Base-by-base conservation (phyloP, 2,329 filamentous ascomycete species). In the Curvularia eragrostidis region DNA sequence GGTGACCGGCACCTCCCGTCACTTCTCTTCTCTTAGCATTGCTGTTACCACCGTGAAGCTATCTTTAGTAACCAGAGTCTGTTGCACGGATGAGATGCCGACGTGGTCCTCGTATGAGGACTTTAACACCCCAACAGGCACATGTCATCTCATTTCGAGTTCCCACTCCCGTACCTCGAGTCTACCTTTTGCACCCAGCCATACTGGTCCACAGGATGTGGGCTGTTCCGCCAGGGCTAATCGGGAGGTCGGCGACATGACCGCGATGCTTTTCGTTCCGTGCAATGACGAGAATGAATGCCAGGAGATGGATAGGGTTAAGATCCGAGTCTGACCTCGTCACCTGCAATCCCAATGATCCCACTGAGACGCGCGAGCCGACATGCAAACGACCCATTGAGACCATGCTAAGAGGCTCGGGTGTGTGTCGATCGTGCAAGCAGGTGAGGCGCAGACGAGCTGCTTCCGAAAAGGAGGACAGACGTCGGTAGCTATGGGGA, bases 231-330 rank as follows among this genome's bases (percentile, higher is more conserved):
- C 61, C 55, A 56, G 61, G 73, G 74, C 79, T 78, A 93, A 75
- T 93, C 87, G 83, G 84, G 81, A 82, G 81, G 79, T 84, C 80
- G 84, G 87, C 87, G 87, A 89, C 88, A 85, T 80, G 82, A 77
- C 75, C 74, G 70, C 68, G 68, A 73, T 62, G 52, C 74, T 76
- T 19, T 71, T 52, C 59, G 52, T 63, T 83, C 86, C 87, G 62
- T 70, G 64, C 61, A 63, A 74, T 54, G 71, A 19, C 87, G 2
- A 62, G 70, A 64, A 71, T 60, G 68, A 76, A 74, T 87, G 88
- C 91, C 90, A 90, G 87, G 82, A 78, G 81, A 79, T 81, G 82
- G 85, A 90, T 97, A 97, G 93, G 93, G 93, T 96, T 97, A 96
- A 93, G 91, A 93, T 93, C 91, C 91, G 88, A 89, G 81, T 79